Conservation (phyloP, 2,329 filamentous ascomycete genomes). For the Laburnicola sp. region DNA sequence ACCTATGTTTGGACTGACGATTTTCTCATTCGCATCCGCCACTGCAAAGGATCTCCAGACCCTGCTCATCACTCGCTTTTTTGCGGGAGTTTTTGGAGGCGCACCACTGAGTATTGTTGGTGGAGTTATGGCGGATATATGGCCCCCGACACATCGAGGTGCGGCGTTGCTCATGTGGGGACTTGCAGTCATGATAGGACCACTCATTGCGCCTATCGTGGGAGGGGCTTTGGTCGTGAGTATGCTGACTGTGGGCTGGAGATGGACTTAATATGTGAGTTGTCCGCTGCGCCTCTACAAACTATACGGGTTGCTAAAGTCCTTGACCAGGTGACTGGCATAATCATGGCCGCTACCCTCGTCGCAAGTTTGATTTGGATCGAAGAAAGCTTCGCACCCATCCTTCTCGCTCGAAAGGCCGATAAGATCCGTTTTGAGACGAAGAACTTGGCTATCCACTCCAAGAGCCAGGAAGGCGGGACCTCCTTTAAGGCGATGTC, state of each 20-base stretch:
- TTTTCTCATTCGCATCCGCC: slow-evolving; percentile 53
- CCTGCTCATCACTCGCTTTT: slow-evolving; percentile 54
- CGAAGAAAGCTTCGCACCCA: slow-evolving; percentile 57
- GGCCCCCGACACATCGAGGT: slow-evolving; percentile 16
- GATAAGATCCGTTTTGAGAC: slow-evolving; percentile 55
- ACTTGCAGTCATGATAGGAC: slow-evolving; percentile 20
- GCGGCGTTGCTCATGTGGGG: slow-evolving; percentile 20
- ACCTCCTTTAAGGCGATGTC: slow-evolving; percentile 61
- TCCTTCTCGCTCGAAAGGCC: slow-evolving; percentile 58
- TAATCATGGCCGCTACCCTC: slow-evolving; percentile 55
- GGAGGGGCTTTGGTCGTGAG: slow-evolving; percentile 58
- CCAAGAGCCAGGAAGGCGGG: slow-evolving; percentile 56
- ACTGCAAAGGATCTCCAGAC: slow-evolving; percentile 54
- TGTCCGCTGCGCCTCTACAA: not conserved
- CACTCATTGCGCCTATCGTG: slow-evolving; percentile 49
- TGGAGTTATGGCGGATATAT: slow-evolving; percentile 26
- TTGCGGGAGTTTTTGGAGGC: slow-evolving; percentile 54
- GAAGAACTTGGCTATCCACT: slow-evolving; percentile 43
- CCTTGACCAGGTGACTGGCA: slow-evolving; percentile 52
- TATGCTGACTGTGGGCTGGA: slow-evolving; percentile 48
- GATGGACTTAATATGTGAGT: slow-evolving; percentile 56
- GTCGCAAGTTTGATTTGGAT: slow-evolving; percentile 54
- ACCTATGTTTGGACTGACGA: slow-evolving; percentile 49
- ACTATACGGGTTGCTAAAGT: not conserved
- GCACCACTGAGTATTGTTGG: slow-evolving; percentile 25